phyloP scores from a whole-genome alignment of 1,284 basidiomycete species.

The Sanghuangporus weigelae region DNA sequence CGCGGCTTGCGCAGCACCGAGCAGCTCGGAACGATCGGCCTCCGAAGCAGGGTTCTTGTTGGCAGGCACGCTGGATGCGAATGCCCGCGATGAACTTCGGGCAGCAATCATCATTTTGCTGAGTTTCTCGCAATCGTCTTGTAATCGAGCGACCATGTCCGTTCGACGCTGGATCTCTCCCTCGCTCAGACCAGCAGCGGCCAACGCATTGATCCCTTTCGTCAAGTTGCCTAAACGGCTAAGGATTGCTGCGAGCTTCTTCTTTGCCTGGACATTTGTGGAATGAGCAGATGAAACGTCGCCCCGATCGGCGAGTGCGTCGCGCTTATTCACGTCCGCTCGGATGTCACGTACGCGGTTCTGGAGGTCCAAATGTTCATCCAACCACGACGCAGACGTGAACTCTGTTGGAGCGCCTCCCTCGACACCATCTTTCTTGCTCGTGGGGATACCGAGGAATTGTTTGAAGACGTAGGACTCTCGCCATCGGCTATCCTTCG shows the following conservation, averaged over 20 bases:
- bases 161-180: conserved; percentile 80
- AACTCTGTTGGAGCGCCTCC: conserved; percentile 40
- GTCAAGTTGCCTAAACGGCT: conserved; percentile 67
- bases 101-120: conserved; percentile 73
- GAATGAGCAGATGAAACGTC: conserved; percentile 75
- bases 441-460: conserved; percentile 80
- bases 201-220: conserved; percentile 61
- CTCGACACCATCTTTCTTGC: conserved; percentile 38
- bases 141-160: conserved; percentile 77
- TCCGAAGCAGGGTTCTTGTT: conserved; percentile 41
- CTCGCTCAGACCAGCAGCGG: conserved; percentile 66
- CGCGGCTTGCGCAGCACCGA: conserved; percentile 33
- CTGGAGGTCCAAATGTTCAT: conserved; percentile 76
- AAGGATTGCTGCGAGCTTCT: conserved; percentile 71
- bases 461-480: conserved; percentile 75
- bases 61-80: conserved; percentile 29
- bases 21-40: conserved; percentile 59
- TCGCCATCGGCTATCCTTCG: conserved; percentile 81
- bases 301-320: conserved; percentile 71
- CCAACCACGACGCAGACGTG: conserved; percentile 77
- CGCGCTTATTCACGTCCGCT: conserved; percentile 80
- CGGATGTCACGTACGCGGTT: conserved; percentile 74
- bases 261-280: conserved; percentile 79
- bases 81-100: conserved; percentile 45
- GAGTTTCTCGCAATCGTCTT: conserved; percentile 83